phyloP scores from a whole-genome alignment of 1,284 basidiomycete genomes.

The Hymenochaete sp. region DNA sequence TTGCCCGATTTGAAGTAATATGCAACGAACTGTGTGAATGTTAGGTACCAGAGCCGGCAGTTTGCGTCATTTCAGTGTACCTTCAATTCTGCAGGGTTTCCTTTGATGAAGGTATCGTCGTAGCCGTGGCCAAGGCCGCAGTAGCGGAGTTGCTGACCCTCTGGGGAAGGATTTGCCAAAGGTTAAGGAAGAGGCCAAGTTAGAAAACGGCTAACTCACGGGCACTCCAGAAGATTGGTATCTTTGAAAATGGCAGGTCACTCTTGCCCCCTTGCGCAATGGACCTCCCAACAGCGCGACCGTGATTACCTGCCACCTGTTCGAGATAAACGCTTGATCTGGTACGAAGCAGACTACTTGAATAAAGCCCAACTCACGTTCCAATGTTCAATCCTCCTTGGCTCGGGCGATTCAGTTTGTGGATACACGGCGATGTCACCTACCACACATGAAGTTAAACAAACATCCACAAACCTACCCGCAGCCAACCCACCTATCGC shows the following conservation, averaged over 20 bases:
- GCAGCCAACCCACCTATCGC: constrained; percentile 57
- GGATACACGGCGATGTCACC: constrained; percentile 84
- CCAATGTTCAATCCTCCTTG: constrained; percentile 82
- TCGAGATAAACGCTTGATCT: constrained; percentile 22
- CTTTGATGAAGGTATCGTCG: constrained; percentile 73
- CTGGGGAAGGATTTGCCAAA: constrained; percentile 27
- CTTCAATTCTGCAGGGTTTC: constrained; percentile 74
- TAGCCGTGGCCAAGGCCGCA: constrained; percentile 61
- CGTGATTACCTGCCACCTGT: constrained; percentile 79
- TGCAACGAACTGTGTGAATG: constrained; percentile 59
- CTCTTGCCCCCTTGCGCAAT: constrained; percentile 58
- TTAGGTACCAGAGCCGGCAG: neutral
- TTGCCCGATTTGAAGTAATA: constrained; percentile 77
- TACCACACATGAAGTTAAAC: too few relatives aligned
- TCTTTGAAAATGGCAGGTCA: constrained; percentile 67
- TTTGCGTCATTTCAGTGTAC: constrained; percentile 29
- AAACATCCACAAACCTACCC: neutral
- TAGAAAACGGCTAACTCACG: constrained; percentile 37
- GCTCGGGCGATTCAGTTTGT: constrained; percentile 44
- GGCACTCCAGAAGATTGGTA: constrained; percentile 87
- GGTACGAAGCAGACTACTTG: constrained; percentile 4
- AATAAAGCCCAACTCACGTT: constrained; percentile 45
- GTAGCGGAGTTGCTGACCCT: constrained; percentile 77
- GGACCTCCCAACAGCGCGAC: constrained; percentile 72
- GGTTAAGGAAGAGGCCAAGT: constrained; percentile 2